Base-by-base conservation (phyloP, 495 filamentous ascomycete genomes). In the Penicillium simplicissimum region DNA sequence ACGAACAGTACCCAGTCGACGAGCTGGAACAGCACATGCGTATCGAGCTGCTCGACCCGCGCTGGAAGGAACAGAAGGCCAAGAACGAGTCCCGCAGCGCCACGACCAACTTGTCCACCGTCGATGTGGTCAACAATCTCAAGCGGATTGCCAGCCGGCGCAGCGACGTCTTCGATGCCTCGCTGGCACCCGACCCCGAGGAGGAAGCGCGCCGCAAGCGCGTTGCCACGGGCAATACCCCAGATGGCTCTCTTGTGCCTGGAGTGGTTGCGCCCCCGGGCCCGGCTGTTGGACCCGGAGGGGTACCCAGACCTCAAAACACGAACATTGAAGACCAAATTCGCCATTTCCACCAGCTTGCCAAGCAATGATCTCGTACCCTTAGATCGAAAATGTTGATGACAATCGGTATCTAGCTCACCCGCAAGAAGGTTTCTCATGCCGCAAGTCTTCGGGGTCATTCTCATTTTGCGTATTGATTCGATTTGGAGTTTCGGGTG, bases 91-190 rank as follows among this genome's bases (percentile, higher is more conserved):
- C 89, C 11, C 85, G 95, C 58, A 91, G 85, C 65, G 85, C 91
- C 8, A 93, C 91, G 0, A 96, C 93, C 31, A 97, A 96, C 62
- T 78, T 98, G 5, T 90, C 87, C 5, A 96, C 91, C 15, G 82
- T 81, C 35, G 93, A 97, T 66, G 93, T 96, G 28, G 93, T 92
- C 60, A 90, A 89, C 71, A 98, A 98, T 68, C 82, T 98, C 61
- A 98, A 98, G 78, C 90, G 95, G n/a, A 83, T 98, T 33, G 92
- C 94, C n/a, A 92, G 88, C 55, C 92, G 96, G 70, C 85, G 95
- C 35, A 88, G 83, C 62, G 95, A 98, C 71, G 82, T 97, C n/a
- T 97, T 96, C 71, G 93, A 98, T 66, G 71, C 78, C 6, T 67
- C 74, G 1, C 65, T 71, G 15, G 59, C 68, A n/a, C 40, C 63